Base-by-base conservation (phyloP, 768 basidiomycete genomes). In the Neoboletus magnificus region DNA sequence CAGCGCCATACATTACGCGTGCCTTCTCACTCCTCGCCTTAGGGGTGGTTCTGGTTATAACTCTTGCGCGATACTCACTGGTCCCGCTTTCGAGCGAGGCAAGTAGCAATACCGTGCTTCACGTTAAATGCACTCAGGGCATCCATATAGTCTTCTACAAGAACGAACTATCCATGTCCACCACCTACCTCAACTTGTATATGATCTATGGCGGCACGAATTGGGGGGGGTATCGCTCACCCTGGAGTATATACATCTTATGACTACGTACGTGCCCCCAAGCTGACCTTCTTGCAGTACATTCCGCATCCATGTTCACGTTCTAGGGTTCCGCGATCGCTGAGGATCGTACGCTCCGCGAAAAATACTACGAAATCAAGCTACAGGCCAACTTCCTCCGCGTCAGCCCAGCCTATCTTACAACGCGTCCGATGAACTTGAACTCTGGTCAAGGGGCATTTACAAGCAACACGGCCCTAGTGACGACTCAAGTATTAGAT, bases 151-250 rank as follows among this genome's bases (percentile, higher is more conserved):
- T 59, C 44, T 58, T 57, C 35, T 53, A 64, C 54, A 67, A 69
- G 48, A 67, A 67, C n/a, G 44, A 58, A 22, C 23, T 59, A 9
- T 29, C 61, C 12, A 66, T 59, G 57, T 60, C 59, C 32, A 48
- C 54, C 52, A 47, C 51, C 2, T 57, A 58, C 25, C 42, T 62
- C 76, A 81, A 74, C 58, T 66, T 83, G 16, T 83, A 83, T 60
- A 82, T 86, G 85, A 64, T 80, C 10, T 82, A 79, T 62, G 84
- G 84, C 4, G 84, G 84, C 29, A 86, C 84, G 1, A 84, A 85
- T 48, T 84, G 82, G 82, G 84, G n/a, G 83, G 7, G 67, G 67
- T 40, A 82, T 82, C 1, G 68, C 80, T 1, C 76, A 80, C 60
- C 83, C 83, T 4, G 82, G 81, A 1, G 79, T 78, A 50, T 83